Evolutionary conservation across 441 rosid species (phyloP), one percentile per base, ranked within the genome.

Genomic region (Erysimum cheiri): DNA sequence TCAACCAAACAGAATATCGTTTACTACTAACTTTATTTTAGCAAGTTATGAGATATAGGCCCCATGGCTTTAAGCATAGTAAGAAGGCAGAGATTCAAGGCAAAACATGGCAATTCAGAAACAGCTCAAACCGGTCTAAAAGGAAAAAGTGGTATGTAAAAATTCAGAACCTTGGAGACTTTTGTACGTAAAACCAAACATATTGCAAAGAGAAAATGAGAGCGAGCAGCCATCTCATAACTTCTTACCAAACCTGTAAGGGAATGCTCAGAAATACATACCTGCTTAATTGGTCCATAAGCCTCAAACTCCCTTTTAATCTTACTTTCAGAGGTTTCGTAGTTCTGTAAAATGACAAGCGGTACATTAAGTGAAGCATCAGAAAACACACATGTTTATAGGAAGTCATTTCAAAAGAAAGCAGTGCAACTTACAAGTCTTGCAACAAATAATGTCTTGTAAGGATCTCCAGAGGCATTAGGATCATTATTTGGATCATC

Each of bases 301-400:
- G 98, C 86, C 74, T 94, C 98, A 85, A 94, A 87, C 90, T 94
- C 98, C 89, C 98, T 90, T 88, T 94, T 94, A 78, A 94, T 80
- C 81, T 82, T 91, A 88, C 90, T 91, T 83, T 91, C 97, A 1
- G 91, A 65, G 64, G 99, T 87, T 85, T 94, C 98, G 46, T 94
- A 94, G 78, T 82, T 94, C 96, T 94, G 94, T 86, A 82, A 70
- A 47, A 35, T 40, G 26, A 77, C 50, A 75, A 60, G 35, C 24
- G 14, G 46, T 22, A 22, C 46, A 6, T 53, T 43, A 43, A 72
- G 48, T 77, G 69, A 67, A 29, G 15, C 22, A 55, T 43, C 60
- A 40, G 3, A 58, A 49, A 26, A 49, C 47, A 17, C 24, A 58
- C 11, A 7, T 35, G 61, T 60, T 31, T 43, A 24, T n/a, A 22